phyloP scores from a whole-genome alignment of 106 monocot genomes.

The Apostasia ramifera region DNA sequence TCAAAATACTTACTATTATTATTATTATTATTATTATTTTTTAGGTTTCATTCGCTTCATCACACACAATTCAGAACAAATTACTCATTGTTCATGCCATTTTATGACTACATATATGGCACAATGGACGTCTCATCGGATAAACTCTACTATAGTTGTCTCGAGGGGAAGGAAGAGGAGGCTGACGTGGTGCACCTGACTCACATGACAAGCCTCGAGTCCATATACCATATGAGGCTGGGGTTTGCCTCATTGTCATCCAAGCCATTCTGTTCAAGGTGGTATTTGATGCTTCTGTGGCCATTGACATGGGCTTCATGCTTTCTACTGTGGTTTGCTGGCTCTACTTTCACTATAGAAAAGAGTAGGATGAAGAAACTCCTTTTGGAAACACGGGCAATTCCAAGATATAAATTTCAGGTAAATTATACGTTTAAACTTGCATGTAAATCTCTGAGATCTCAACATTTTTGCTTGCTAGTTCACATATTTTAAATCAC shows the following conservation, averaged over 20 bases:
- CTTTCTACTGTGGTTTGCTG: slow-evolving; percentile 24
- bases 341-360: slow-evolving; percentile 37
- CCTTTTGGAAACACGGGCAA: slow-evolving; percentile 44
- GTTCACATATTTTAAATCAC: no score
- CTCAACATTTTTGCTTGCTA: background rate
- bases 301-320: slow-evolving; percentile 17
- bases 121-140: slow-evolving; percentile 45
- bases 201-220: slow-evolving; percentile 44
- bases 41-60: slow-evolving; percentile 79
- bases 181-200: slow-evolving; percentile 56
- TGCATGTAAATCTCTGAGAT: no score
- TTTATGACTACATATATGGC: slow-evolving; percentile 73
- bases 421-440: slow-evolving; percentile 10
- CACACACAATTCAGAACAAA: slow-evolving; percentile 82
- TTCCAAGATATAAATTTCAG: slow-evolving; percentile 64
- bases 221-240: slow-evolving; percentile 41
- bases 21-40: background rate
- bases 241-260: slow-evolving; percentile 62
- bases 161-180: slow-evolving; percentile 29
- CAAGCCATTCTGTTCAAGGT: slow-evolving; percentile 33
- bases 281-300: slow-evolving; percentile 28
- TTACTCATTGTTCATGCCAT: slow-evolving; percentile 83
- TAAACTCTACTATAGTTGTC: slow-evolving; percentile 31
- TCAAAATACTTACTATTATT: no score
- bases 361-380: slow-evolving; percentile 52